phyloP scores from a whole-genome alignment of 306 rosid genomes.

The Quercus agrifolia region DNA sequence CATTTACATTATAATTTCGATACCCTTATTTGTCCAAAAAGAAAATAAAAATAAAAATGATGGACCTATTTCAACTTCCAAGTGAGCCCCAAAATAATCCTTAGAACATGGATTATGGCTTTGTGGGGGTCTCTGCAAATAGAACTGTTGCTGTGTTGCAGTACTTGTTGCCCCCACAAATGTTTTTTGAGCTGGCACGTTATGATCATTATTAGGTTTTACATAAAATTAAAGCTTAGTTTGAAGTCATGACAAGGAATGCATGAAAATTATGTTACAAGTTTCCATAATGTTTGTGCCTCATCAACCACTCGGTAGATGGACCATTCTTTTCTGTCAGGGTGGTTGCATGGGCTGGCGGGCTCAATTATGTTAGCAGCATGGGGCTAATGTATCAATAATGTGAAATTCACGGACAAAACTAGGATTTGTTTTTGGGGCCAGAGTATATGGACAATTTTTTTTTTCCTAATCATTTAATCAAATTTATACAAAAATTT shows the following conservation, averaged over 20 bases:
- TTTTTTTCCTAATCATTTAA: neutral
- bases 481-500: no score
- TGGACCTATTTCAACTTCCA: no score
- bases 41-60: no score
- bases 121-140: neutral
- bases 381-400: neutral
- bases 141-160: neutral
- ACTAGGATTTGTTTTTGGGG: no score
- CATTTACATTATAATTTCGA: accelerated
- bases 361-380: conserved; percentile 15
- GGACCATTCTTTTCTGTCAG: conserved; percentile 18
- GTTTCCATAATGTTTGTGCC: conserved; percentile 42
- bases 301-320: conserved; percentile 44
- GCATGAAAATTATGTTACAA: conserved; percentile 27
- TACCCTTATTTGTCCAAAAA: no score
- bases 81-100: no score
- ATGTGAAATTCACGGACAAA: neutral
- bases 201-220: conserved; percentile 9
- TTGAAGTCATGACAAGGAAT: conserved; percentile 14
- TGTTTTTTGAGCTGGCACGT: conserved; percentile 5
- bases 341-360: conserved; percentile 22
- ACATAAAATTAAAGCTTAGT: conserved; percentile 10
- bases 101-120: no score
- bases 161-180: neutral
- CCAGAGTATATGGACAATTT: no score